Evolutionary conservation across 2,329 filamentous ascomycete genomes (phyloP), one percentile per base, ranked within the genome.

Genomic region (Hypoxylon sp.): DNA sequence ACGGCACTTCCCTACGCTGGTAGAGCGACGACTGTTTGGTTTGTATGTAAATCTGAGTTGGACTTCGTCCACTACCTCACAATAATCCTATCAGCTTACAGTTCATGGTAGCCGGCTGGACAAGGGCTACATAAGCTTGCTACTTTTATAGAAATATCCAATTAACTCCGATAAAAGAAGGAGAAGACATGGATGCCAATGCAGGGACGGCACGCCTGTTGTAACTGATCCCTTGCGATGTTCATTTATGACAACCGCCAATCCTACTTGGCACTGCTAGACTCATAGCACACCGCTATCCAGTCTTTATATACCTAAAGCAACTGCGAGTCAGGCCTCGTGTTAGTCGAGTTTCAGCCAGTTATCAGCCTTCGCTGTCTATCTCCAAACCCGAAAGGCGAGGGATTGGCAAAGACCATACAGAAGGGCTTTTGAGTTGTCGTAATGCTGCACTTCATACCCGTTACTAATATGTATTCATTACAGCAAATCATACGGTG

Each of bases 401-500:
- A 46, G 24, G 14, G 16, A 50, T 57, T 48, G 12, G 51, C 50
- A 36, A 64, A 52, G 36, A 49, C 44, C 40, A 58, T 18, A 36
- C 12, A 42, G n/a, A n/a, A 32, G 28, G 11, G 32, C 16, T 33
- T 8, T 30, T 40, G 11, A 52, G 24, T 24, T 8, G 12, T 36
- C 18, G 33, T 18, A 38, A 50, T 64, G 44, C 40, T 32, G 45
- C 61, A 28, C 42, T 28, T 59, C 16, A 16, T 46, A 18, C 44
- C 45, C 9, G 46, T 16, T 36, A 24, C 55, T 48, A 57, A 58
- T 64, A 30, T 57, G 14, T 50, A 50, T 61, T 61, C 30, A 54
- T 64, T 64, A 59, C 61, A 53, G 44, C 20, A 61, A 50, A 61
- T 52, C 48, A 55, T 36, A 26, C 26, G 18, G 48, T 56, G 56